phyloP scores from a whole-genome alignment of 495 filamentous ascomycete species.

The Tuber borchii region DNA sequence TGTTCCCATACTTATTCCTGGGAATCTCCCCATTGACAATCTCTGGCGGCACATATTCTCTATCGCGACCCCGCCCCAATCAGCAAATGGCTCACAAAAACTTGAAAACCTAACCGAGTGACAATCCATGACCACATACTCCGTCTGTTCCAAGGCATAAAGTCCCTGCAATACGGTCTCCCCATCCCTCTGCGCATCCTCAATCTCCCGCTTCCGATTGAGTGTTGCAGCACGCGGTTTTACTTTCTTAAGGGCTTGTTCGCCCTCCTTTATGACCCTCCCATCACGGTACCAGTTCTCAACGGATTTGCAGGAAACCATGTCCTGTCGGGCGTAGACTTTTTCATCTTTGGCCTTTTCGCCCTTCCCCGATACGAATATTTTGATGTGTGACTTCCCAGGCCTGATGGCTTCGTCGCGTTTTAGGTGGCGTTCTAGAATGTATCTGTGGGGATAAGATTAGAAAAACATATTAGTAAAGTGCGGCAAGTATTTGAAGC shows the following conservation, averaged over 20 bases:
- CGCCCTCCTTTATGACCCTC: conserved; percentile 60
- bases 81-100: neutral
- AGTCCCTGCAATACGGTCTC: conserved; percentile 79
- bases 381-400: conserved; percentile 61
- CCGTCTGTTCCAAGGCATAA: conserved; percentile 78
- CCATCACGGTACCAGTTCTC: conserved; percentile 99
- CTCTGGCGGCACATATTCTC: conserved; percentile 62
- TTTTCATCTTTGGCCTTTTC: conserved; percentile 63
- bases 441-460: conserved; percentile 46
- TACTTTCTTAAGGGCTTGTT: conserved; percentile 73
- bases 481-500: neutral
- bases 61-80: conserved; percentile 4
- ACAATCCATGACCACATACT: conserved; percentile 58
- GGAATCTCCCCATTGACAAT: conserved; percentile 78
- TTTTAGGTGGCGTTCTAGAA: conserved; percentile 79
- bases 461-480: neutral
- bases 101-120: neutral
- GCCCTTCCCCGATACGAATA: conserved; percentile 64
- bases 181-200: conserved; percentile 70
- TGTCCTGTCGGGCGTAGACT: conserved; percentile 72
- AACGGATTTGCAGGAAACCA: conserved; percentile 77
- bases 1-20: conserved; percentile 92
- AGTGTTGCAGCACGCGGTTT: conserved; percentile 87
- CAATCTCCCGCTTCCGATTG: conserved; percentile 80
- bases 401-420: conserved; percentile 84